Evolutionary conservation across 2,329 filamentous ascomycete species (phyloP), one percentile per base, ranked within the genome.

Genomic region (Myriangium duriaei): DNA sequence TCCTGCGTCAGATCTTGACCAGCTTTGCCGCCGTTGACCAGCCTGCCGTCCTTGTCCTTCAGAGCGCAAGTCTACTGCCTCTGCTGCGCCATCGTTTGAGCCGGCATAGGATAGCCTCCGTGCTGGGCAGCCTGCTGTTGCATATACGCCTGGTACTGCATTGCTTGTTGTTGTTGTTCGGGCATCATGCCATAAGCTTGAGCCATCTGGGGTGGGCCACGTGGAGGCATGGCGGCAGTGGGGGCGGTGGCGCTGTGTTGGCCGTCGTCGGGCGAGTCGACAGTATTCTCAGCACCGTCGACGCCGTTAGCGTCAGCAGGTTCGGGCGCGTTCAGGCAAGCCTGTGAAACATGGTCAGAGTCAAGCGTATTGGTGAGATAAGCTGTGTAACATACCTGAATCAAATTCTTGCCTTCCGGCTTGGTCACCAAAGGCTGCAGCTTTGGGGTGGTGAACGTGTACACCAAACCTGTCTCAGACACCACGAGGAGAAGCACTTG

Each of bases 401-500:
- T 96, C 48, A 98, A 69, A 61, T 98, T 98, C 75, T 98, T 98
- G 67, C 91, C 91, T 65, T 96, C 91, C 12, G 91, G 81, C 69
- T 96, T 96, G 46, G 91, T 98, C 51, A 96, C 91, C 38, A 98
- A 76, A 46, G 91, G 91, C 66, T 96, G 91, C 40, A 98, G 77
- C 70, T 98, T 98, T 13, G 91, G 91, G 11, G 91, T 98, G 45
- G 88, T 96, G 34, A 96, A 96, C 43, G 88, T 96, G 65, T 96
- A 96, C 53, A 96, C 88, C 21, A 96, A 76, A 49, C 88, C 88
- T 15, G 88, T 96, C 68, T 96, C 88, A 31, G 88, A 96, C 47
- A 96, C 88, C 53, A 96, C 88, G 39, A 98, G 78, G 28, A 98
- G 75, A 19, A 98, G 73, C 34, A 98, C 91, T 71, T 98, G 91